Conservation (phyloP, 345 rosid species). For the Turnera subulata region DNA sequence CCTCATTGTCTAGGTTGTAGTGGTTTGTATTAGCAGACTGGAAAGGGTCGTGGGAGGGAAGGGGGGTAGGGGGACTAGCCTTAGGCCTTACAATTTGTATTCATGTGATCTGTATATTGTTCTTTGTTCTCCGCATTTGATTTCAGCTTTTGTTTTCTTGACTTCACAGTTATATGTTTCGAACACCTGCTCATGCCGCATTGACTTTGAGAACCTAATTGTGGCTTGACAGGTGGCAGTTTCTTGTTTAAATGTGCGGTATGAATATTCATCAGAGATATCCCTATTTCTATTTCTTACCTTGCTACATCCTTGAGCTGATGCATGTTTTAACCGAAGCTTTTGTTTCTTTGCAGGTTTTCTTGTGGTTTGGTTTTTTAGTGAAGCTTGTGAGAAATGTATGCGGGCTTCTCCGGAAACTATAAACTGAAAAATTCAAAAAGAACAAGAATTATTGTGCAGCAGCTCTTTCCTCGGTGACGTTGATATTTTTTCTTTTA, state of each 20-base stretch:
- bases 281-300: too few relatives aligned
- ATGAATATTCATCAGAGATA: constrained; percentile 14
- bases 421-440: constrained; percentile 20
- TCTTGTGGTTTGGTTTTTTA: constrained; percentile 40
- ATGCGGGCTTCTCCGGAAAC: constrained; percentile 35
- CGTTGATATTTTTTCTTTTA: constrained; percentile 17
- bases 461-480: constrained; percentile 28
- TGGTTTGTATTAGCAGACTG: too few relatives aligned
- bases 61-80: too few relatives aligned
- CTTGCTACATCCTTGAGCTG: too few relatives aligned
- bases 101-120: too few relatives aligned
- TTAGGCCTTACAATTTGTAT: too few relatives aligned
- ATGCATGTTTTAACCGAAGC: too few relatives aligned
- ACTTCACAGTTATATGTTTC: constrained; percentile 39
- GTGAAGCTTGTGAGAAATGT: constrained; percentile 41
- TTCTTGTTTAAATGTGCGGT: constrained; percentile 53
- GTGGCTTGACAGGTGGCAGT: constrained; percentile 66
- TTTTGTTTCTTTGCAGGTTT: constrained; percentile 33
- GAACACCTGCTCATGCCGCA: constrained; percentile 60
- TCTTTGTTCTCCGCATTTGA: too few relatives aligned
- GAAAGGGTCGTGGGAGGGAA: too few relatives aligned
- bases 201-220: constrained; percentile 34
- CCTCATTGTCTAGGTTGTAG: too few relatives aligned
- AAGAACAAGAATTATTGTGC: constrained; percentile 31
- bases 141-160: background rate